Conservation (phyloP, 805 yeast genomes). For the Cyberlindnera subsufficiens region DNA sequence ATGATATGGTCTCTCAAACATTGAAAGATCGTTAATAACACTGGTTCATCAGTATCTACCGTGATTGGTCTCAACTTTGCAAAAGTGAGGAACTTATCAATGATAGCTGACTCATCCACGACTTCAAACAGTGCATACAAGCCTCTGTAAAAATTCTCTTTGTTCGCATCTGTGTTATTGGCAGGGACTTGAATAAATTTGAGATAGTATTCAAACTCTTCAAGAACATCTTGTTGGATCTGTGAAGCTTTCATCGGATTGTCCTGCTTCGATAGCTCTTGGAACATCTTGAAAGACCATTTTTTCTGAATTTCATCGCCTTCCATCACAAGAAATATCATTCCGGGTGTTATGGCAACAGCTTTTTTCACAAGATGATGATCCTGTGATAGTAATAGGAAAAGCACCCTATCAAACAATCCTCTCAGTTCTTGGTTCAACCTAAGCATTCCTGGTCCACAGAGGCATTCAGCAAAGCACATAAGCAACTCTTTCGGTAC, state of each 20-base stretch:
- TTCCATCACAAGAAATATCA: slow-evolving; percentile 47
- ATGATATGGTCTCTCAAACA: slow-evolving; percentile 47
- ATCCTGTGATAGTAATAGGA: slow-evolving; percentile 23
- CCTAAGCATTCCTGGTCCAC: slow-evolving; percentile 47
- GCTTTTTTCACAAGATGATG: slow-evolving; percentile 22
- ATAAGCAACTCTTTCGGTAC: slow-evolving; percentile 15
- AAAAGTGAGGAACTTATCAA: slow-evolving; percentile 23
- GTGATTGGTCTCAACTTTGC: slow-evolving; percentile 18
- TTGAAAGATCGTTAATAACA: slow-evolving; percentile 26
- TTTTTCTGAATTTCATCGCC: slow-evolving; percentile 40
- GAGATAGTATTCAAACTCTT: slow-evolving; percentile 50
- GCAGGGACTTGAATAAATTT: slow-evolving; percentile 1
- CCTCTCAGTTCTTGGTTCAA: slow-evolving; percentile 28
- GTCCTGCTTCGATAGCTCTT: slow-evolving; percentile 9
- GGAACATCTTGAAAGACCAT: slow-evolving; percentile 41
- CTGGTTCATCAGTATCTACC: slow-evolving; percentile 22
- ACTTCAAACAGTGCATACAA: slow-evolving; percentile 30
- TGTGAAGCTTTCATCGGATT: slow-evolving; percentile 17
- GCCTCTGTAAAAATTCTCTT: slow-evolving; percentile 44
- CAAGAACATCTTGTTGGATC: slow-evolving; percentile 35
- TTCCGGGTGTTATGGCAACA: slow-evolving; percentile 38
- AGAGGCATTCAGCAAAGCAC: slow-evolving; percentile 41
- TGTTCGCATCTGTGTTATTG: slow-evolving; percentile 40
- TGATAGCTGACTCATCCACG: slow-evolving; percentile 30
- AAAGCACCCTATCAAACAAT: slow-evolving; percentile 33